phyloP scores from a whole-genome alignment of 2,329 filamentous ascomycete species.

The Exserohilum rostratum region DNA sequence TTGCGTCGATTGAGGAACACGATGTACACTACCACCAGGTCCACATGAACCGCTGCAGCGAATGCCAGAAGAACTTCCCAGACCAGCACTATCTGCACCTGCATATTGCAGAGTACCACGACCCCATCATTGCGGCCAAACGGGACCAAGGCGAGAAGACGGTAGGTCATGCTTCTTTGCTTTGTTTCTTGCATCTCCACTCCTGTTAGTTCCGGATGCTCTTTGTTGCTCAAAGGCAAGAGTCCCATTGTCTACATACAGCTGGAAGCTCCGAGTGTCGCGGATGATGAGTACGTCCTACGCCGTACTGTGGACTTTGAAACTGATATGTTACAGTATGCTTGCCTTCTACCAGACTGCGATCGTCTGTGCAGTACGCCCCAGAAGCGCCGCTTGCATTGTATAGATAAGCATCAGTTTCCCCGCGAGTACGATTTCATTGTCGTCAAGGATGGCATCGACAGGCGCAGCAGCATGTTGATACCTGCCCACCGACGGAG shows the following conservation, averaged over 20 bases:
- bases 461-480: conserved; percentile 80
- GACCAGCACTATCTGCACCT: conserved; percentile 78
- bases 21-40: conserved; percentile 82
- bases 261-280: neutral
- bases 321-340: conserved; percentile 62
- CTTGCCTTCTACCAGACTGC: conserved; percentile 88
- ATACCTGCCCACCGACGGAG: conserved; percentile 48
- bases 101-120: conserved; percentile 91
- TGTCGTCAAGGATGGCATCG: conserved; percentile 87
- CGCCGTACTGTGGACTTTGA: neutral
- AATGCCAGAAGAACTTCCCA: conserved; percentile 88
- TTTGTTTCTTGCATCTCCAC: neutral
- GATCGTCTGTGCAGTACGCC: conserved; percentile 82
- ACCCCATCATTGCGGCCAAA: conserved; percentile 74
- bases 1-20: conserved; percentile 78
- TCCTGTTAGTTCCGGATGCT: neutral
- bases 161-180: conserved; percentile 57
- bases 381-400: conserved; percentile 82
- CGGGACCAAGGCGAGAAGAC: conserved; percentile 85
- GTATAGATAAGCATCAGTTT: conserved; percentile 94
- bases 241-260: neutral
- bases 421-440: conserved; percentile 63
- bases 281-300: conserved; percentile 12
- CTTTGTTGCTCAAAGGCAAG: neutral
- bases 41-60: conserved; percentile 83